Conservation (phyloP, 768 basidiomycete genomes). For the Podaxis sp. region DNA sequence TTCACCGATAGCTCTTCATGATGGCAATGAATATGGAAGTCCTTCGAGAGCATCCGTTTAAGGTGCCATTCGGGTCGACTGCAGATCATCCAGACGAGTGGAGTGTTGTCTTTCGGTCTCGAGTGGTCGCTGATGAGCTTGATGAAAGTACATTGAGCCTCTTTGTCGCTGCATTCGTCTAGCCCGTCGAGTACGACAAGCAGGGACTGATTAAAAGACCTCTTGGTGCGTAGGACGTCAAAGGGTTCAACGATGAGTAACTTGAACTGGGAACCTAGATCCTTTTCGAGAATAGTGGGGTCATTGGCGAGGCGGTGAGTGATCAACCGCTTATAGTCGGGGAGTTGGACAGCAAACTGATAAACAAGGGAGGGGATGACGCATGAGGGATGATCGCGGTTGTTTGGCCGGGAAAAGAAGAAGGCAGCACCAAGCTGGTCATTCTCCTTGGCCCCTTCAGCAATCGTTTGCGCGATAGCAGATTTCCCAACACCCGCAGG, state of each 20-base stretch:
- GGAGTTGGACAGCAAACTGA: background rate
- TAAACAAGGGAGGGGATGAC: background rate
- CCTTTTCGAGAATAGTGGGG: background rate
- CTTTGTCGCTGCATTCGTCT: background rate
- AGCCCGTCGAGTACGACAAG: background rate
- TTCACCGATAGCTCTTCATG: background rate
- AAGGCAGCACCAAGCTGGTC: slow-evolving; percentile 4
- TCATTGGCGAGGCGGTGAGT: background rate
- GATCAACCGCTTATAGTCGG: background rate
- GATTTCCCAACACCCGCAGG: background rate
- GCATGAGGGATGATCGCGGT: background rate
- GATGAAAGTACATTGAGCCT: background rate
- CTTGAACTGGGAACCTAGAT: background rate
- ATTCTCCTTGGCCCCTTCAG: background rate
- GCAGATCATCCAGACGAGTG: background rate
- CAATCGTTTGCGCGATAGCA: background rate
- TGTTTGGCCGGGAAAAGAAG: slow-evolving; percentile 1
- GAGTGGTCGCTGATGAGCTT: background rate
- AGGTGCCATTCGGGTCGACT: background rate
- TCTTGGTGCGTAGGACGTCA: background rate
- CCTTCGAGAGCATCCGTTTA: background rate
- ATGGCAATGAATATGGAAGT: background rate
- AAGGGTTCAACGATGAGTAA: background rate
- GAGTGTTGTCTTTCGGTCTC: background rate
- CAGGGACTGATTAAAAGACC: background rate